Conservation (phyloP, 225 moss, liverwort and hornwort genomes). For the Ulota crispa region DNA sequence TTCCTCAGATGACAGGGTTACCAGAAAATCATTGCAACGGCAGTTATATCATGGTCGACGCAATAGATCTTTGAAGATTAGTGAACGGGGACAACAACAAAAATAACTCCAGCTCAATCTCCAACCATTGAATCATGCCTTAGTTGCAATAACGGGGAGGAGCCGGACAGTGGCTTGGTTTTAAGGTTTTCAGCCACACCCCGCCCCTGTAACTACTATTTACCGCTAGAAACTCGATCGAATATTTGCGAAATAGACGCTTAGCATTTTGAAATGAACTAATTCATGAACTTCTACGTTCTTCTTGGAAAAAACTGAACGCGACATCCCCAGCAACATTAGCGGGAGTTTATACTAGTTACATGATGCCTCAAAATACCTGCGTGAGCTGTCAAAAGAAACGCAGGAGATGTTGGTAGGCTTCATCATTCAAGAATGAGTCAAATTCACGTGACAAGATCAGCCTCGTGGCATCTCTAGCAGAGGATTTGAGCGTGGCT, state of each 20-base stretch:
- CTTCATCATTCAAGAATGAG: neutral
- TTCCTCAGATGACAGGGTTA: neutral
- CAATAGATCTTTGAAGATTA: neutral
- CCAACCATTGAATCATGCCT: too few species aligned
- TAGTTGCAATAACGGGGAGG: too few species aligned
- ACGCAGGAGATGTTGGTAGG: neutral
- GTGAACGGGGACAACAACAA: neutral
- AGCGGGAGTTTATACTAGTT: neutral
- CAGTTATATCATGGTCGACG: neutral
- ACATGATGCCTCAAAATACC: neutral
- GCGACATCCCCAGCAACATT: neutral
- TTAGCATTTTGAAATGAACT: neutral
- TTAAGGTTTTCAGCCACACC: too few species aligned
- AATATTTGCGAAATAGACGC: neutral
- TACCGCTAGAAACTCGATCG: too few species aligned
- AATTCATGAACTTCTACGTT: neutral
- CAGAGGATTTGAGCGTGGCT: neutral
- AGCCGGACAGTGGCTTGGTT: too few species aligned
- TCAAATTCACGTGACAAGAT: neutral
- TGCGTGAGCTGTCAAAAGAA: neutral
- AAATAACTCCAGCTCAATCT: neutral
- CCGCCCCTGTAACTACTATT: too few species aligned
- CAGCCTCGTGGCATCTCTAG: neutral
- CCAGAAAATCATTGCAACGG: neutral
- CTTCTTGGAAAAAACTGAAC: neutral